A percentile compares a stretch with the other conserved stretches of the same genome.
Evolutionary conservation across 1,284 basidiomycete species (phyloP).

Genomic region (Chiua sp.): DNA sequence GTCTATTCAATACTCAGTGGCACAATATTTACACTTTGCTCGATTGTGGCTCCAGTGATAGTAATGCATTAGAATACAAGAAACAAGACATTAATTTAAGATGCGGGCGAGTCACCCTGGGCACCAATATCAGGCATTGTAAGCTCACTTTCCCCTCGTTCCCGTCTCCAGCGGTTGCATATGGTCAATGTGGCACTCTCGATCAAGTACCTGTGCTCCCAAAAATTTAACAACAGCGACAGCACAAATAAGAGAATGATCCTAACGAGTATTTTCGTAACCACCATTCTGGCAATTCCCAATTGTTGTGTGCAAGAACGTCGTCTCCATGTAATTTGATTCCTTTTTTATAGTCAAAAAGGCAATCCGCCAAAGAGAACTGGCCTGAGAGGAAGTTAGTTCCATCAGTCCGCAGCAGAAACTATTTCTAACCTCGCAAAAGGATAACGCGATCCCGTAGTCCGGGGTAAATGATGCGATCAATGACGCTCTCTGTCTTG

Average conservation of each 20-base stretch:
- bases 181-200: slow-evolving; percentile 67
- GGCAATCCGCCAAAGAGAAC: slow-evolving; percentile 77
- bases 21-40: slow-evolving; percentile 14
- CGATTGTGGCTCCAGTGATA: slow-evolving; percentile 1
- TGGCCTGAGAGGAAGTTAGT: slow-evolving; percentile 62
- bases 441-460: slow-evolving; percentile 90
- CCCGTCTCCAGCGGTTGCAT: slow-evolving; percentile 78
- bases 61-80: slow-evolving; percentile 22
- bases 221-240: slow-evolving; percentile 4
- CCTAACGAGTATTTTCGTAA: slow-evolving; percentile 68
- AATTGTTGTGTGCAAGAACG: slow-evolving; percentile 84
- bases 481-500: slow-evolving; percentile 80
- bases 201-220: slow-evolving; percentile 63
- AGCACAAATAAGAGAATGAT: not conserved
- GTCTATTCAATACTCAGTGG: too few species aligned
- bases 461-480: slow-evolving; percentile 85
- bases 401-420: slow-evolving; percentile 23
- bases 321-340: slow-evolving; percentile 88
- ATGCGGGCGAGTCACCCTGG: slow-evolving; percentile 44
- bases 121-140: slow-evolving; percentile 58
- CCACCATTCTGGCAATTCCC: slow-evolving; percentile 88
- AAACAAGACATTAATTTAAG: slow-evolving; percentile 19
- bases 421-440: slow-evolving; percentile 63
- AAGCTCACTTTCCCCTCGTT: slow-evolving; percentile 73
- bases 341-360: slow-evolving; percentile 69